Percentiles rank a stretch among this genome's conserved stretches.
These are phyloP conservation scores for Casuarina cunninghamiana DNA, from an alignment of 306 rosid species.

Conservation along the genomic window DNA sequence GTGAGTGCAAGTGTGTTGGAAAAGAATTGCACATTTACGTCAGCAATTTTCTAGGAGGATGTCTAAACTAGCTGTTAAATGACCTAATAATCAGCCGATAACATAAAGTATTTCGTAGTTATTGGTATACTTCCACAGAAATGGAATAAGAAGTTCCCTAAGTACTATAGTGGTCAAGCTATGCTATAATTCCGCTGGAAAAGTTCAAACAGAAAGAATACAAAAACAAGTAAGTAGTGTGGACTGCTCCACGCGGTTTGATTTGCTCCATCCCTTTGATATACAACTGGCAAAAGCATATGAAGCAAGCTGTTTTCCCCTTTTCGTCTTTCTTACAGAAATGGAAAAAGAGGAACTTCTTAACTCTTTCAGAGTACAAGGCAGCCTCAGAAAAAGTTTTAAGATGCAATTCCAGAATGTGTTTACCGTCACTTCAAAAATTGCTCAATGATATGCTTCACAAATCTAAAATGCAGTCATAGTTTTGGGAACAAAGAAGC, in stretches of 20 bases:
- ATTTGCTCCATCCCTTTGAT: background rate
- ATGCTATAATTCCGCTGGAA: background rate
- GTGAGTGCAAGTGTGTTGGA: slow-evolving; percentile 10
- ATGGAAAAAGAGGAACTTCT: background rate
- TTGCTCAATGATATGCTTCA: background rate
- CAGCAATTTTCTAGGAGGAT: background rate
- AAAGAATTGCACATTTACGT: slow-evolving; percentile 14
- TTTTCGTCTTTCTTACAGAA: background rate
- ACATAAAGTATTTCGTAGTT: background rate
- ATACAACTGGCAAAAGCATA: background rate
- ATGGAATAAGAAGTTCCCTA: background rate
- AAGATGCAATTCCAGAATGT: background rate
- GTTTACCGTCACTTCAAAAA: background rate
- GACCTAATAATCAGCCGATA: background rate
- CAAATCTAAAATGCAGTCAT: background rate
- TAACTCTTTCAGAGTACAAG: too few relatives aligned
- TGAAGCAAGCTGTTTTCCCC: background rate
- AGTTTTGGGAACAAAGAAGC: background rate
- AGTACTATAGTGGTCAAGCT: background rate
- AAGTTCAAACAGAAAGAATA: background rate
- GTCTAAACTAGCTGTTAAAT: slow-evolving; percentile 9
- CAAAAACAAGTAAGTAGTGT: background rate
- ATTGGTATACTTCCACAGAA: background rate
- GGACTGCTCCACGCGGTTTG: background rate
- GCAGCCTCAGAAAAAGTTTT: background rate